Base-by-base conservation (phyloP, 495 filamentous ascomycete species). In the Hypoxylon subgilvum region DNA sequence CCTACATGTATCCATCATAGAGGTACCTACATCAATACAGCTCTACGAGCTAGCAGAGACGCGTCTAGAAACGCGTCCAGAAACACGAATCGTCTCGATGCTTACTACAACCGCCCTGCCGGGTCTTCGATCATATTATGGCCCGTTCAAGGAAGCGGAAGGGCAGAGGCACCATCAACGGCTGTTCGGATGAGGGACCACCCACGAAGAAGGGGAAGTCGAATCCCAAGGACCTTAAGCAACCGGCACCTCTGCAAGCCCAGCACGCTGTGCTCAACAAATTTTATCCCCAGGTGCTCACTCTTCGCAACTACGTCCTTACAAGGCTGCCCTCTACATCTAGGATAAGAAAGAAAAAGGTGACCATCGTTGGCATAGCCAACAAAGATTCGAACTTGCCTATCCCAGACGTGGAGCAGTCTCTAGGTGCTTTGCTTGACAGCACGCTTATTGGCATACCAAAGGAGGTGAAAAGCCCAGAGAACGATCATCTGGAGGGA, bases 221-320 rank as follows among this genome's bases (percentile, higher is more conserved):
- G 27, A 31, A 59, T 34, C 31, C 38, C 28, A 32, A 68, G 23
- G 34, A 50, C 41, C 38, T 47, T 50, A 27, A 41, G 31, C 22
- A 42, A 55, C 38, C 38, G 35, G 32, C 51, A 19, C 42, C 51
- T 27, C 16, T 30, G 14, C 53, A 46, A 54, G 31, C 35, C 46
- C 72, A 79, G 19, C 87, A 91, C 72, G 84, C 86, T 14, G 79
- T 96, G 21, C 80, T 97, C 43, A 82, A 78, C 38, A 79, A 84
- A 55, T 95, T 89, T 75, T 96, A 96, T 73, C 72, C 78, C 2
- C 67, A 81, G 23, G 79, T 91, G 10, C 68, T 84, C 27, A 86
- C 87, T 0, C 73, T 97, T 42, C 85, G 91, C 34, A 77, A 88
- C 27, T 92, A 91, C 72, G 76, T 94, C 36, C 69, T 84, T n/a